Conservation (phyloP, 1,284 basidiomycete species). For the Ceratobasidium theobromae region DNA sequence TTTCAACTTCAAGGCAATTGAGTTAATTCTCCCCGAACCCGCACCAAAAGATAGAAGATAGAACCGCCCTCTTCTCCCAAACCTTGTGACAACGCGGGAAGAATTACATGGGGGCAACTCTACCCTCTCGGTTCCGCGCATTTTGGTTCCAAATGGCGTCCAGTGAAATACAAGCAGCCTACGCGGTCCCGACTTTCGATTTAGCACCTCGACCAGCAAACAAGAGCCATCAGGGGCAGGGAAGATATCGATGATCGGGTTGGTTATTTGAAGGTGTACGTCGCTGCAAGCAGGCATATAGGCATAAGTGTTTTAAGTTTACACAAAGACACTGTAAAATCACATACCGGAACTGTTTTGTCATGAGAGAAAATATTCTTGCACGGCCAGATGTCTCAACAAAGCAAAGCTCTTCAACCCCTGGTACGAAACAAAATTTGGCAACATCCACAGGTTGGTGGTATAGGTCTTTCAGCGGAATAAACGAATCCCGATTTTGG, state of each 20-base stretch:
- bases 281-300: neutral
- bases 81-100: constrained; percentile 48
- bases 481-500: constrained; percentile 16
- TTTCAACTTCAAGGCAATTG: constrained; percentile 53
- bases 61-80: constrained; percentile 48
- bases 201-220: neutral
- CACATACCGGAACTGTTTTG: constrained; percentile 29
- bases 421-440: constrained; percentile 23
- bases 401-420: constrained; percentile 31
- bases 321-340: neutral
- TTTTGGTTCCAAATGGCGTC: constrained; percentile 55
- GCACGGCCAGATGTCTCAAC: constrained; percentile 31
- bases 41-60: constrained; percentile 50
- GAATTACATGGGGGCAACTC: constrained; percentile 39
- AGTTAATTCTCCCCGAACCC: constrained; percentile 42
- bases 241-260: constrained; percentile 5
- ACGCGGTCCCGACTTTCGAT: neutral
- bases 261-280: neutral
- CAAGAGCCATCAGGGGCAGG: constrained; percentile 30
- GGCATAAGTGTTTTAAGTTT: no score
- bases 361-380: constrained; percentile 34
- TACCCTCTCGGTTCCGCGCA: constrained; percentile 38
- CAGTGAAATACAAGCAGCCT: constrained; percentile 53
- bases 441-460: neutral
- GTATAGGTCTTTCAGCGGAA: constrained; percentile 26